These are phyloP conservation scores for Pseudozyma tsukubaensis DNA, from an alignment of 1,284 basidiomycete genomes.

Conservation along the genomic window DNA sequence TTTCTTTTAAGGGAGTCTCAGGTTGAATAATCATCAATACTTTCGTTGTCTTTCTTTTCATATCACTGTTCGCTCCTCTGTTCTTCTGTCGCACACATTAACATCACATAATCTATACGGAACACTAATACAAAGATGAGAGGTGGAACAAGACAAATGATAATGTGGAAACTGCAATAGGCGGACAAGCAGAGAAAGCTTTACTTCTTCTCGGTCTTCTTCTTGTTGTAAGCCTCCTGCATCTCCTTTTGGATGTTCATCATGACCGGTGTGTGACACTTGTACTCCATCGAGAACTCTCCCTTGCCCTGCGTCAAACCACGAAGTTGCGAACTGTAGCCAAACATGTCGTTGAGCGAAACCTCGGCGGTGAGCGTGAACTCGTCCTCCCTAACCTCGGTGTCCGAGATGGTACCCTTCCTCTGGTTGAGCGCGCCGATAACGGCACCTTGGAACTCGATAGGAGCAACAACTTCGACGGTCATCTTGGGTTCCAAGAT, in stretches of 20 bases:
- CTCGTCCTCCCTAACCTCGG: slow-evolving; percentile 96
- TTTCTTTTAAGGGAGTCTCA: too few relatives aligned
- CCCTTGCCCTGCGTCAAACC: slow-evolving; percentile 82
- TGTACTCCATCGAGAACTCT: slow-evolving; percentile 87
- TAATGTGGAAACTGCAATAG: too few relatives aligned
- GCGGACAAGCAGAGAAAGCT: neutral
- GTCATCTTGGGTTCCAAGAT: slow-evolving; percentile 98
- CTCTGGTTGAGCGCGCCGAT: slow-evolving; percentile 94
- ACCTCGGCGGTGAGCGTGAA: slow-evolving; percentile 93
- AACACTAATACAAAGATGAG: neutral
- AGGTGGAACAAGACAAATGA: neutral
- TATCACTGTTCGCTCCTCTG: too few relatives aligned
- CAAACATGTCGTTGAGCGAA: slow-evolving; percentile 98
- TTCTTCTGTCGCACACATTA: too few relatives aligned
- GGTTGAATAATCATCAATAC: too few relatives aligned
- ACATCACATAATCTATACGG: too few relatives aligned
- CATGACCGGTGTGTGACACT: slow-evolving; percentile 82
- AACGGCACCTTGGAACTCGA: slow-evolving; percentile 96
- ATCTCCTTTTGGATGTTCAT: slow-evolving; percentile 87
- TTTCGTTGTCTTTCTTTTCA: too few relatives aligned
- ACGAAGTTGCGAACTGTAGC: slow-evolving; percentile 76
- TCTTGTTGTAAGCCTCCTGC: slow-evolving; percentile 71
- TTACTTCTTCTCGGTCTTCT: slow-evolving; percentile 50
- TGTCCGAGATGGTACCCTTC: slow-evolving; percentile 93
- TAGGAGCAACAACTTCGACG: slow-evolving; percentile 94